A percentile compares a stretch with the other conserved stretches of the same genome.
phyloP scores from a whole-genome alignment of 2,329 filamentous ascomycete species.

The Diaporthe capsici region DNA sequence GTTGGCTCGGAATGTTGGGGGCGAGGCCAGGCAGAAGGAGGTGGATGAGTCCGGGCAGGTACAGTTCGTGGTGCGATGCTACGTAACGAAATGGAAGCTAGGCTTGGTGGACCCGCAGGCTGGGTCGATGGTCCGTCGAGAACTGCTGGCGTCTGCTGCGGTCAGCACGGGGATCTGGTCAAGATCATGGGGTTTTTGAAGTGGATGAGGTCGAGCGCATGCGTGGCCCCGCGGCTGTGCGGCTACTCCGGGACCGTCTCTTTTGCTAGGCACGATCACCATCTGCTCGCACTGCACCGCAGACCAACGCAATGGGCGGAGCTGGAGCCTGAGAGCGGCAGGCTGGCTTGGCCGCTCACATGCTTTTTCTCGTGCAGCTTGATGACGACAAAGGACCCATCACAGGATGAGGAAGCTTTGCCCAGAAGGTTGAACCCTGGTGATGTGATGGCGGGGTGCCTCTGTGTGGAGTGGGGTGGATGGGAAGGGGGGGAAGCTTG shows the following conservation, averaged over 20 bases:
- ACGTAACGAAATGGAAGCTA: not conserved
- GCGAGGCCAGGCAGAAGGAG: not conserved
- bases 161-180: conserved; percentile 5
- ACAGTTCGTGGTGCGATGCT: not conserved
- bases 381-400: conserved; percentile 24
- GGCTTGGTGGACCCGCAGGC: not conserved
- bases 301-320: not conserved
- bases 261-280: not conserved
- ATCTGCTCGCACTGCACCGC: not conserved
- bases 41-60: not conserved
- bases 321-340: conserved; percentile 9
- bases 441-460: conserved; percentile 14
- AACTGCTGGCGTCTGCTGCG: conserved; percentile 4
- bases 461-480: not conserved
- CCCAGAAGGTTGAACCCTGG: conserved; percentile 16
- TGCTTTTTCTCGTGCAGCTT: conserved; percentile 9
- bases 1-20: not conserved
- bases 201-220: not conserved
- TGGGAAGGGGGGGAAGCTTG: not conserved
- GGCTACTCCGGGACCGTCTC: not conserved
- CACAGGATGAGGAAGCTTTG: not conserved
- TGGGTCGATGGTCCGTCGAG: not conserved
- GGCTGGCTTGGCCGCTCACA: conserved; percentile 11
- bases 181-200: not conserved
- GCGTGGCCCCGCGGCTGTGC: not conserved